Conservation (phyloP, 495 filamentous ascomycete genomes). For the Delitschia confertaspora region DNA sequence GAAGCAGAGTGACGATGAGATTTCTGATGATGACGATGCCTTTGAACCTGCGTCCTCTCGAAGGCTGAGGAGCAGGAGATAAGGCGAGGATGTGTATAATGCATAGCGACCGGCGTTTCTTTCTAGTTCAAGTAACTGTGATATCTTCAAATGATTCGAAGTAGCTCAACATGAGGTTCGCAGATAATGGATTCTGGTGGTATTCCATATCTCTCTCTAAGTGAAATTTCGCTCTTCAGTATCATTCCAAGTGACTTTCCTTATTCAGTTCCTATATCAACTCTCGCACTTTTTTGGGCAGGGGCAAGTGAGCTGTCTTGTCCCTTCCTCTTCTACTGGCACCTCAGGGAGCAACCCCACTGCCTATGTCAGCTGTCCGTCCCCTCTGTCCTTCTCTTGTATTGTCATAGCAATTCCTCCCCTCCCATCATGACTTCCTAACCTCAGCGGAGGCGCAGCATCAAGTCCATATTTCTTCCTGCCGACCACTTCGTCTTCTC, state of each 20-base stretch:
- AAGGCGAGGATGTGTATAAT: background rate
- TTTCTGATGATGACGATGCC: conserved; percentile 67
- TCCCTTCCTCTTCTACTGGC: background rate
- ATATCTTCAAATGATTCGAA: background rate
- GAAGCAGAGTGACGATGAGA: conserved; percentile 59
- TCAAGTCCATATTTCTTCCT: conserved; percentile 15
- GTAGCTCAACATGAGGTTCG: background rate
- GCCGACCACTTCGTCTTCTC: background rate
- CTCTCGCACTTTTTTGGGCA: too few relatives aligned
- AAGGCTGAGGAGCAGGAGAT: conserved; percentile 15
- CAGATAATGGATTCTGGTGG: background rate
- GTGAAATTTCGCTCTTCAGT: too few relatives aligned
- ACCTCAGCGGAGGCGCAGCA: conserved; percentile 8
- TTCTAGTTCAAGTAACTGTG: too few relatives aligned
- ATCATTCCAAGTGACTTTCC: too few relatives aligned
- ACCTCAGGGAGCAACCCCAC: background rate
- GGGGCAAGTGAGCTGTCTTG: too few relatives aligned
- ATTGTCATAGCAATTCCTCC: background rate
- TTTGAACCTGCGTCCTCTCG: conserved; percentile 41
- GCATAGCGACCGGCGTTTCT: conserved; percentile 7
- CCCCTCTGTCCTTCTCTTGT: conserved; percentile 5
- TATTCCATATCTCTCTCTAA: background rate
- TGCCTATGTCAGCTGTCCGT: background rate
- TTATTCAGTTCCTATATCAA: too few relatives aligned
- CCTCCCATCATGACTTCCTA: conserved; percentile 2